Percentiles rank a stretch among this genome's conserved stretches.
phyloP scores from a whole-genome alignment of 768 basidiomycete genomes.

The Boletus reticuloceps region DNA sequence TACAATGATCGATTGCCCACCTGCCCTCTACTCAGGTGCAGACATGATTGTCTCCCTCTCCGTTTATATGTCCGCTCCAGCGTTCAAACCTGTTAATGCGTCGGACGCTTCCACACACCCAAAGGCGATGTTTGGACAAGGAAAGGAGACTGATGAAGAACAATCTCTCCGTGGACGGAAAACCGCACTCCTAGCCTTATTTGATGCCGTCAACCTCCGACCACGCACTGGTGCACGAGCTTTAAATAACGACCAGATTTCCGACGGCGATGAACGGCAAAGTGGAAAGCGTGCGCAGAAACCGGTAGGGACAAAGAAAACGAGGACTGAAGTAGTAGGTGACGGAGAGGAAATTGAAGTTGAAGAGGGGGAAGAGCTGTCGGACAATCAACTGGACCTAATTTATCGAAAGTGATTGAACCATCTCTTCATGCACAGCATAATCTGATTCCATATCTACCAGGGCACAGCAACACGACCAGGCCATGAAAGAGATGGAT shows the following conservation, averaged over 20 bases:
- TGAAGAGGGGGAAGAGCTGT: slow-evolving; percentile 79
- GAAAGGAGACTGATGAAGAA: slow-evolving; percentile 77
- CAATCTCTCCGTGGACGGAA: slow-evolving; percentile 80
- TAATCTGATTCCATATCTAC: slow-evolving; percentile 5
- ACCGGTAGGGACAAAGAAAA: slow-evolving; percentile 38
- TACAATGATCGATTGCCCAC: slow-evolving; percentile 77
- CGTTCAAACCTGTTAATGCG: slow-evolving; percentile 54
- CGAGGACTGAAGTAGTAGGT: slow-evolving; percentile 65
- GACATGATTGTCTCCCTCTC: slow-evolving; percentile 76
- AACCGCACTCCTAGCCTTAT: slow-evolving; percentile 65
- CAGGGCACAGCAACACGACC: slow-evolving; percentile 85
- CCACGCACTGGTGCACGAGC: slow-evolving; percentile 51
- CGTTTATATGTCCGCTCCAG: slow-evolving; percentile 63
- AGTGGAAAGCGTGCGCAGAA: slow-evolving; percentile 39
- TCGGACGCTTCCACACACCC: slow-evolving; percentile 27
- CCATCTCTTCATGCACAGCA: background rate
- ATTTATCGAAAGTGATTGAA: slow-evolving; percentile 77
- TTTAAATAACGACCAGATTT: slow-evolving; percentile 25
- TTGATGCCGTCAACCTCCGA: slow-evolving; percentile 68
- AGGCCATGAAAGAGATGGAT: slow-evolving; percentile 74
- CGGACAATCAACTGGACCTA: slow-evolving; percentile 73
- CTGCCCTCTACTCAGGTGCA: slow-evolving; percentile 66
- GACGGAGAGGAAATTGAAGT: slow-evolving; percentile 83
- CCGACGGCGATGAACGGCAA: slow-evolving; percentile 34
- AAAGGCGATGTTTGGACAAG: slow-evolving; percentile 62